A percentile compares a stretch with the other conserved stretches of the same genome.
These are phyloP conservation scores for Euphorbia lathyris DNA, from an alignment of 345 rosid species.

Conservation along the genomic window DNA sequence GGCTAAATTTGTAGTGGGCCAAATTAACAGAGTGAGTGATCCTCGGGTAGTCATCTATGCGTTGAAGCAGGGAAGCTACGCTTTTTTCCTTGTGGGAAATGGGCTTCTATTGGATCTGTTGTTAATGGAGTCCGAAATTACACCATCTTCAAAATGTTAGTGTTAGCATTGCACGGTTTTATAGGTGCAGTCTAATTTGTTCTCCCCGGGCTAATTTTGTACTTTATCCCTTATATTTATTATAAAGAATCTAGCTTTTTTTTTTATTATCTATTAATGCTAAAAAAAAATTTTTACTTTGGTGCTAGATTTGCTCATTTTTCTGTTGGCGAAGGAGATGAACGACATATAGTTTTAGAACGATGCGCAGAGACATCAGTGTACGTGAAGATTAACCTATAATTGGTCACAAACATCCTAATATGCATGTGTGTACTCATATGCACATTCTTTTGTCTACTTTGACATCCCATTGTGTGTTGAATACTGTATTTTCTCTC, in stretches of 20 bases:
- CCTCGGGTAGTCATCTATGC: too few relatives aligned
- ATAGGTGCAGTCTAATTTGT: too few relatives aligned
- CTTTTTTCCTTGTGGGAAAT: too few relatives aligned
- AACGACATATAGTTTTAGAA: conserved; percentile 50
- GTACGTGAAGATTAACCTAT: conserved; percentile 31
- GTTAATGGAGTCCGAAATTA: too few relatives aligned
- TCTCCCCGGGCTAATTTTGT: too few relatives aligned
- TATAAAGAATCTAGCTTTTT: background rate
- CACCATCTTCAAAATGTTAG: too few relatives aligned
- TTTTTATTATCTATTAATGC: background rate
- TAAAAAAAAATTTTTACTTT: background rate
- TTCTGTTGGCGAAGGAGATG: conserved; percentile 64
- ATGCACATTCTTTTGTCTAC: background rate
- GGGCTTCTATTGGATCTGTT: too few relatives aligned
- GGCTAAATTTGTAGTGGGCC: too few relatives aligned
- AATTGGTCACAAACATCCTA: background rate
- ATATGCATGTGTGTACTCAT: background rate
- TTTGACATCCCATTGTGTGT: background rate
- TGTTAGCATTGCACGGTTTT: too few relatives aligned
- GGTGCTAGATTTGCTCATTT: conserved; percentile 55
- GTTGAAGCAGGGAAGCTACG: too few relatives aligned
- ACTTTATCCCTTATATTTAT: background rate
- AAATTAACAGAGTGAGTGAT: too few relatives aligned
- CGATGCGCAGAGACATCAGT: conserved; percentile 60
- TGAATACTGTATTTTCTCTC: too few relatives aligned